phyloP scores from a whole-genome alignment of 2,329 filamentous ascomycete species.

The Orbilia blumenaviensis region DNA sequence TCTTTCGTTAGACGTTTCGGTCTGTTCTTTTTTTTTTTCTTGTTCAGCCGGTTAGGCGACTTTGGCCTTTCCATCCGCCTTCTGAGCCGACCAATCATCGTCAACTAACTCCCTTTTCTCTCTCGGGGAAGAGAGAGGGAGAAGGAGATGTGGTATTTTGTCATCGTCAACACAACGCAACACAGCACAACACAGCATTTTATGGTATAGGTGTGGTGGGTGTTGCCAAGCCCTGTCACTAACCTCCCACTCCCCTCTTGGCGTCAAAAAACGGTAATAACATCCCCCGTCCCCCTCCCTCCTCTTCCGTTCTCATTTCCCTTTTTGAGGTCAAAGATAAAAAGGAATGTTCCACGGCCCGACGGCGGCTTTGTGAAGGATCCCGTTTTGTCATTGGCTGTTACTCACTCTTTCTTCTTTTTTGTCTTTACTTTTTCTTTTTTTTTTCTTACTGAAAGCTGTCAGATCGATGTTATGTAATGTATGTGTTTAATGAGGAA shows the following conservation, averaged over 20 bases:
- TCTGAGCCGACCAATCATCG: conserved; percentile 11
- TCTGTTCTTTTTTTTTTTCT: too few relatives aligned
- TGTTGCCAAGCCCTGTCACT: conserved; percentile 1
- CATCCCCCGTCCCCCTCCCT: neutral
- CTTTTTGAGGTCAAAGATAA: neutral
- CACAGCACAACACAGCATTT: neutral
- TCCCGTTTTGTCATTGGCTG: neutral
- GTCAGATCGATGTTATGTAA: too few relatives aligned
- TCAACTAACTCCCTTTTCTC: too few relatives aligned
- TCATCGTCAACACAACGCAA: neutral
- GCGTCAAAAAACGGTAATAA: conserved; percentile 5
- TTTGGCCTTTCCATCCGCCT: neutral
- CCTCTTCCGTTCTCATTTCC: too few relatives aligned
- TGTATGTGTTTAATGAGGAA: too few relatives aligned
- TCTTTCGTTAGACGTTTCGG: too few relatives aligned
- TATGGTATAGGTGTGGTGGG: neutral
- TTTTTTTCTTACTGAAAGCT: too few relatives aligned
- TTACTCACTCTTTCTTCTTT: neutral
- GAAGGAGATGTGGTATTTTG: conserved; percentile 2
- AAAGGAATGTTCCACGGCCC: neutral
- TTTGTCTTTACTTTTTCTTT: too few relatives aligned
- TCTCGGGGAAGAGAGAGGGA: too few relatives aligned
- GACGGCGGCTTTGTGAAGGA: neutral
- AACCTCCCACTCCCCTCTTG: too few relatives aligned
- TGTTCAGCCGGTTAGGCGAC: too few relatives aligned